These are phyloP conservation scores for Sugiyamaella grinbergsii DNA, from an alignment of 1,139 yeast species.

Conservation along the genomic window DNA sequence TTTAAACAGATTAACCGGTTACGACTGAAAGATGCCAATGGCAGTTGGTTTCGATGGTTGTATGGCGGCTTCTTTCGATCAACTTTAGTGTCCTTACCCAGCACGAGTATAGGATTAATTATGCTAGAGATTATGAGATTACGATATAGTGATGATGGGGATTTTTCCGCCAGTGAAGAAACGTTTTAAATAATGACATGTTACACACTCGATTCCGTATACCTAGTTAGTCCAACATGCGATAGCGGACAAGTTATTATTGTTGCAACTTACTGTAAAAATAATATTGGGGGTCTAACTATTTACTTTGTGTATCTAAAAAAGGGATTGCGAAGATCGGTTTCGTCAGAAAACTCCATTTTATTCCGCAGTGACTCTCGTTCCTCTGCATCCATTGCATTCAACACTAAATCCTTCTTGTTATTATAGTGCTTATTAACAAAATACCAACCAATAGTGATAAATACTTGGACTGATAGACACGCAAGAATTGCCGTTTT, in stretches of 20 bases:
- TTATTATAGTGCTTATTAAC: slow-evolving; percentile 5
- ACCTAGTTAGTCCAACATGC: too few relatives aligned
- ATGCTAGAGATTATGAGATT: slow-evolving; percentile 83
- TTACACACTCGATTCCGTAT: too few relatives aligned
- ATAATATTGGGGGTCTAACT: too few relatives aligned
- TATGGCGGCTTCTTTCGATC: slow-evolving; percentile 77
- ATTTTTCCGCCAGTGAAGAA: background rate
- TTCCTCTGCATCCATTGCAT: slow-evolving; percentile 23
- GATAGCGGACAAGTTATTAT: too few relatives aligned
- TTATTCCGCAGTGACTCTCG: slow-evolving; percentile 37
- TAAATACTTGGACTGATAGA: slow-evolving; percentile 1
- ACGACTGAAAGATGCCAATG: slow-evolving; percentile 53
- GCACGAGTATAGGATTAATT: slow-evolving; percentile 81
- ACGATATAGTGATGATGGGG: slow-evolving; percentile 33
- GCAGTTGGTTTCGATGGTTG: slow-evolving; percentile 64
- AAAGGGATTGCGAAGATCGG: slow-evolving; percentile 64
- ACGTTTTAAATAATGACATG: background rate
- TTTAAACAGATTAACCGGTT: slow-evolving; percentile 58
- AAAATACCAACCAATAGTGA: slow-evolving; percentile 5
- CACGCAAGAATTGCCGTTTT: slow-evolving; percentile 40
- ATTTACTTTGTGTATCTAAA: slow-evolving; percentile 33
- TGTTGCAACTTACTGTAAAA: too few relatives aligned
- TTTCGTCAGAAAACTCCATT: slow-evolving; percentile 59
- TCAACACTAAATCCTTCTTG: slow-evolving; percentile 3
- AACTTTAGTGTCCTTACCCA: slow-evolving; percentile 77